These are phyloP conservation scores for Deinandra increscens DNA, from an alignment of 129 eudicot genomes.

Conservation along the genomic window DNA sequence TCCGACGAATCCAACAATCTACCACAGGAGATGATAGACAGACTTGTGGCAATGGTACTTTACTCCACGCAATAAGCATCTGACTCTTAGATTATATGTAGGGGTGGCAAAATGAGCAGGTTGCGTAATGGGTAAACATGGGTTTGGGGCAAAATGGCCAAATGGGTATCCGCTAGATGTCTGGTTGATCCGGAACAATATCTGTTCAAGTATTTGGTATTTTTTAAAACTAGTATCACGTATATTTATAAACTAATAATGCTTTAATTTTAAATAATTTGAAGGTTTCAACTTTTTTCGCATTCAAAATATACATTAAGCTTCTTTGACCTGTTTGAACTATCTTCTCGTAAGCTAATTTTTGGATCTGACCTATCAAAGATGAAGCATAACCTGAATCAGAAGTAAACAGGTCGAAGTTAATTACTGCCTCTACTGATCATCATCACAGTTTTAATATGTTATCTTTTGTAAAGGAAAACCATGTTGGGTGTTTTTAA, in stretches of 20 bases:
- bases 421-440: background rate
- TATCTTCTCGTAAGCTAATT: background rate
- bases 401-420: background rate
- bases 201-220: background rate
- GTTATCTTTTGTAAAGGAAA: background rate
- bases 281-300: background rate
- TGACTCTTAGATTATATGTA: background rate
- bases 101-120: background rate
- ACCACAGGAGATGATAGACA: slow-evolving; percentile 38
- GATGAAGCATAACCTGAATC: background rate
- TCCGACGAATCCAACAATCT: slow-evolving; percentile 27
- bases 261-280: background rate
- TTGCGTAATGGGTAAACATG: background rate
- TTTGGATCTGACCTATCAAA: background rate
- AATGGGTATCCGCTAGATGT: background rate
- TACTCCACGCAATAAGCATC: background rate
- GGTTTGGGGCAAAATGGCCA: background rate
- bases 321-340: background rate
- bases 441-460: background rate
- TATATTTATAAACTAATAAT: background rate
- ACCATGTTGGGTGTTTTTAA: background rate
- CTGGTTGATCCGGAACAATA: background rate
- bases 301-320: background rate
- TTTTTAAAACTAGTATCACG: background rate
- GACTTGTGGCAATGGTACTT: slow-evolving; percentile 41